A percentile compares a stretch with the other conserved stretches of the same genome.
phyloP scores from a whole-genome alignment of 768 basidiomycete species.

The Boletus tomentosulus region DNA sequence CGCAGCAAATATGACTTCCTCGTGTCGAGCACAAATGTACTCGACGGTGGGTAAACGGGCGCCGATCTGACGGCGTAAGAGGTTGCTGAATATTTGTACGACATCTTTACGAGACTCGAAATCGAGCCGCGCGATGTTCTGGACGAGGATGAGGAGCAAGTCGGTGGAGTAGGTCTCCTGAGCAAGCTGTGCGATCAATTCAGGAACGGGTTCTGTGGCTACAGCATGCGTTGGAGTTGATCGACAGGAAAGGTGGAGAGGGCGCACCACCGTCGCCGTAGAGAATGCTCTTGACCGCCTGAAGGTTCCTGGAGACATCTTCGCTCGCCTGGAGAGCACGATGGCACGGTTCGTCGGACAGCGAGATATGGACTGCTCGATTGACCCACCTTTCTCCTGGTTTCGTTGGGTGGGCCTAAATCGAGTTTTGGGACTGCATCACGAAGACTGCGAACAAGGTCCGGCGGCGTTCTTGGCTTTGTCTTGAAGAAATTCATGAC shows the following conservation, averaged over 20 bases:
- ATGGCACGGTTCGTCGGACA: constrained; percentile 1
- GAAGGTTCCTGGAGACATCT: constrained; percentile 84
- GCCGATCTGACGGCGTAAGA: constrained; percentile 88
- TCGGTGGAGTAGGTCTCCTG: constrained; percentile 95
- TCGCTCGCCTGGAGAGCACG: constrained; percentile 64
- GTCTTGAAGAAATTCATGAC: constrained; percentile 97
- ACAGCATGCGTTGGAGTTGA: constrained; percentile 2
- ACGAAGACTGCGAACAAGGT: constrained; percentile 76
- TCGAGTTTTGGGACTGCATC: constrained; percentile 81
- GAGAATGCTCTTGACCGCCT: constrained; percentile 84
- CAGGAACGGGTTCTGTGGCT: constrained; percentile 71
- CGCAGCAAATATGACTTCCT: constrained; percentile 75
- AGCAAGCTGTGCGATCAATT: constrained; percentile 89
- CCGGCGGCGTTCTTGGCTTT: constrained; percentile 81
- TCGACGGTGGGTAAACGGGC: constrained; percentile 95
- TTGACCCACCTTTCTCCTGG: constrained; percentile 67
- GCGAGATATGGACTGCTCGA: background rate
- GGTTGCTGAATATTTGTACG: constrained; percentile 84
- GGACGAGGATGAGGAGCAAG: constrained; percentile 74
- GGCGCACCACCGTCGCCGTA: constrained; percentile 82
- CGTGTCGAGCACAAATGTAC: constrained; percentile 74
- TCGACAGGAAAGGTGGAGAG: background rate
- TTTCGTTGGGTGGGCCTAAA: constrained; percentile 64
- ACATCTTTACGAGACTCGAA: constrained; percentile 91
- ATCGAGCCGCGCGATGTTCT: constrained; percentile 82